Evolutionary conservation across 202 grass and related monocot genomes (phyloP).

Genomic region (Panicum virgatum): DNA sequence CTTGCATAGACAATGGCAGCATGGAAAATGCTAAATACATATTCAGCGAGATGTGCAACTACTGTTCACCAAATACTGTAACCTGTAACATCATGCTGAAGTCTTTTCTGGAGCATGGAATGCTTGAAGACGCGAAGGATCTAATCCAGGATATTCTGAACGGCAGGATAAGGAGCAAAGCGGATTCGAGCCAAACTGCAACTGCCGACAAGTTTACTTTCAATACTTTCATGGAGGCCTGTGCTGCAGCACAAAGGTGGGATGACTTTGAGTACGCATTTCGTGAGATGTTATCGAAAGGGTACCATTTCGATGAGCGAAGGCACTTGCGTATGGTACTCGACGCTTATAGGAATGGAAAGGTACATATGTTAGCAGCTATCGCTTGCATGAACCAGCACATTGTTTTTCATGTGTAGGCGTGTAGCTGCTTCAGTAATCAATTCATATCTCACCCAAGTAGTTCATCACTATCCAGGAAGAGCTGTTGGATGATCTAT

Average conservation of each 20-base stretch:
- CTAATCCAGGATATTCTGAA: constrained; percentile 68
- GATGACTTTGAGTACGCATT: constrained; percentile 78
- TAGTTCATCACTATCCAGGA: constrained; percentile 48
- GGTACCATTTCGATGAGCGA: constrained; percentile 68
- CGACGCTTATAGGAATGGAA: constrained; percentile 76
- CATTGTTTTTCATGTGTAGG: background rate
- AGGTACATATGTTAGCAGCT: constrained; percentile 57
- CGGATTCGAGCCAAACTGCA: constrained; percentile 45
- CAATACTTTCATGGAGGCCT: constrained; percentile 90
- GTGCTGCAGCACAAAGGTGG: constrained; percentile 66
- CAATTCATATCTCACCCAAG: constrained; percentile 31
- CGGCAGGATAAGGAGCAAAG: constrained; percentile 51
- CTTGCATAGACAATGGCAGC: constrained; percentile 73
- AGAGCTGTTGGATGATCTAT: constrained; percentile 63
- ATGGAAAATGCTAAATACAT: constrained; percentile 89
- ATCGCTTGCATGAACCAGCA: background rate
- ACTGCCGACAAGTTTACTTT: constrained; percentile 88
- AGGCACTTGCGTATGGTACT: constrained; percentile 75
- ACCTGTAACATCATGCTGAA: constrained; percentile 98
- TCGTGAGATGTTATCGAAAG: constrained; percentile 62
- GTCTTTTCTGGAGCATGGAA: constrained; percentile 66
- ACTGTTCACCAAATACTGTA: constrained; percentile 78
- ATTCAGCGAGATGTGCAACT: constrained; percentile 79
- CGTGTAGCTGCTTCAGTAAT: background rate
- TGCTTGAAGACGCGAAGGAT: constrained; percentile 74